Evolutionary conservation across 257 asterid species (phyloP).

Genomic region (Gentiana straminea): DNA sequence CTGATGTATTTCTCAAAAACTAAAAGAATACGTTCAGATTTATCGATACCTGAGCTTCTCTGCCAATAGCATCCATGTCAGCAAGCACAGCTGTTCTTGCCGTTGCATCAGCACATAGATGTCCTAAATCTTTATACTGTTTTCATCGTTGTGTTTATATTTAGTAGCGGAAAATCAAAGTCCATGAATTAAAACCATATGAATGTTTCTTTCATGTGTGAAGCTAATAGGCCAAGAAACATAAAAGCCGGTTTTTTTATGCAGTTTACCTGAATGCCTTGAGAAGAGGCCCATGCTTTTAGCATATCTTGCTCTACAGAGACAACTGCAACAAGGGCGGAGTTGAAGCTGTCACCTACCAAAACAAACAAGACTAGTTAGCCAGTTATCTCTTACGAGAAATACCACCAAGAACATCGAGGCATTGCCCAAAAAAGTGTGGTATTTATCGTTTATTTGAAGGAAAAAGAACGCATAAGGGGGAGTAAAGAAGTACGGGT

Average conservation of each 20-base stretch:
- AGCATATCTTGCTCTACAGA: conserved; percentile 50
- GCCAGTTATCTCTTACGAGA: background rate
- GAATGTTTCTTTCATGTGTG: too few species aligned
- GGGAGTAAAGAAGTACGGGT: background rate
- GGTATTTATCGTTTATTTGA: too few species aligned
- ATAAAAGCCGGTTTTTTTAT: too few species aligned
- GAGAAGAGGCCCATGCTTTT: conserved; percentile 49
- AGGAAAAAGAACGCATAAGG: too few species aligned
- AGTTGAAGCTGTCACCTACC: conserved; percentile 62
- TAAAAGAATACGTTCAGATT: background rate
- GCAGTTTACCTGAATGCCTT: conserved; percentile 45
- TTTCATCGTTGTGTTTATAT: background rate
- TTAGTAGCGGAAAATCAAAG: too few species aligned
- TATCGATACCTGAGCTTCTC: conserved; percentile 51
- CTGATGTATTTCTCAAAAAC: background rate
- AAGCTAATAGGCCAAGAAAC: too few species aligned
- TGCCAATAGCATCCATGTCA: conserved; percentile 57
- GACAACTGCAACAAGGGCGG: conserved; percentile 52
- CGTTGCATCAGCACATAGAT: conserved; percentile 43
- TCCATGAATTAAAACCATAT: too few species aligned
- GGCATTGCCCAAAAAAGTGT: too few species aligned
- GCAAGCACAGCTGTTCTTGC: conserved; percentile 50
- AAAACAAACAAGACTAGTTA: conserved; percentile 1
- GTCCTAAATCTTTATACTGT: conserved; percentile 40
- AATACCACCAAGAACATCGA: too few species aligned